Evolutionary conservation across 176 grass and related monocot genomes (phyloP), one percentile per base, ranked within the genome.

Genomic region (Coix lacrymajobi): DNA sequence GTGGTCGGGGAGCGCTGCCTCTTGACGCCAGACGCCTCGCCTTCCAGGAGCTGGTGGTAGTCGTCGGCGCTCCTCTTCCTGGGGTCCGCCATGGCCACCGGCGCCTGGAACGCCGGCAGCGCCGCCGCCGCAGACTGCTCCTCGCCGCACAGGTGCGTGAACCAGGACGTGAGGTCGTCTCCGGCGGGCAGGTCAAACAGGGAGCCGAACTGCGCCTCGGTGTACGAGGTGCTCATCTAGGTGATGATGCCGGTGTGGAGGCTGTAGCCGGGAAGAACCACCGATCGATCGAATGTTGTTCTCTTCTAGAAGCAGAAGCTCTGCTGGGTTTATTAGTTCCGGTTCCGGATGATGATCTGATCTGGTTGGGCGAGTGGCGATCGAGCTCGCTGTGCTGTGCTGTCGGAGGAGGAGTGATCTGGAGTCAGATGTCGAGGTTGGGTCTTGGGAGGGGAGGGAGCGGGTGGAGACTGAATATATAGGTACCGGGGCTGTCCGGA

Each of bases 1-100:
- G 86, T 38, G 24, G 90, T 38, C 16, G 86, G 61, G 14, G 89
- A 92, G 19, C 64, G 58, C 46, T 74, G 86, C 43, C 69, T 36
- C 67, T 80, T 82, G 3, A 63, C 66, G 5, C 25, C 63, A 11
- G 57, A 36, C 48, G 28, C 34, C 43, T 33, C 80, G 19, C 58
- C 82, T 43, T 80, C 37, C 30, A 48, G 62, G 14, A 26, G 52
- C 11, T 49, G 37, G 7, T 11, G 44, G 16, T 44, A 51, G 41
- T 79, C 71, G 11, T 37, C 54, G 10, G 63, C 72, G 41, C 25
- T 9, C 44, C 88, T 61, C 80, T 91, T 96, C 77, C 84, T 72
- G 48, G 17, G 64, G n/a, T 80, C 82, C 34, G 24, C 38, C 77
- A 56, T 57, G 45, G 7, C 16, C 57, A 3, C 7, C 32, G 54